Conservation (phyloP, 257 asterid genomes). For the Gentiana straminea region DNA sequence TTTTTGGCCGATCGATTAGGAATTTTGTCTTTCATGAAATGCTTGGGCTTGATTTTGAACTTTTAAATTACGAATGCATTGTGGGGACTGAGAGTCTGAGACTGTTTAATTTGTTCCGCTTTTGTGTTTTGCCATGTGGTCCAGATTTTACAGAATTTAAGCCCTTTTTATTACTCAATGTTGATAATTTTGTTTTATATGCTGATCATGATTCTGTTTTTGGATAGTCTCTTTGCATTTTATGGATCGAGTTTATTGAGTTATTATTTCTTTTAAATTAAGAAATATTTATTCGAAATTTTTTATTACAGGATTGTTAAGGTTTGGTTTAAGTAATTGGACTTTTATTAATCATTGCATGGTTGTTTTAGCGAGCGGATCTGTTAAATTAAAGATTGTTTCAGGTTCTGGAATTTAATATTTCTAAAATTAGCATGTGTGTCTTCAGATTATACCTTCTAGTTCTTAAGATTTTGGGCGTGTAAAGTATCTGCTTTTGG, state of each 20-base stretch:
- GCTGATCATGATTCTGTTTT: too few relatives aligned
- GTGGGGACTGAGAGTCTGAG: background rate
- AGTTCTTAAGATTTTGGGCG: too few relatives aligned
- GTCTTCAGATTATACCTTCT: too few relatives aligned
- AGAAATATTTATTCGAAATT: background rate
- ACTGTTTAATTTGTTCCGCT: background rate
- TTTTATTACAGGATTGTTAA: background rate
- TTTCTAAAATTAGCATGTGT: too few relatives aligned
- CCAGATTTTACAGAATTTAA: background rate
- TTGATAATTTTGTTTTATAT: background rate
- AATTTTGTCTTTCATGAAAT: background rate
- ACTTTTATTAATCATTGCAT: background rate
- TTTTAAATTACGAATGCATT: background rate
- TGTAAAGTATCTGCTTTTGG: too few relatives aligned
- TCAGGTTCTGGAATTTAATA: too few relatives aligned
- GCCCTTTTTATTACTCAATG: background rate
- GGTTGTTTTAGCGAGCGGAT: conserved; percentile 7
- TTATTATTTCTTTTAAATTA: background rate
- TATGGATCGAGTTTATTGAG: background rate
- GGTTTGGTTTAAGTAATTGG: background rate
- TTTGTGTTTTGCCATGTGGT: background rate
- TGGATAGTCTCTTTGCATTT: background rate
- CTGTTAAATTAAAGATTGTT: background rate
- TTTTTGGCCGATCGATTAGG: conserved; percentile 1
- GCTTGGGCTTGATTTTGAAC: background rate